A percentile compares a stretch with the other conserved stretches of the same genome.
These are phyloP conservation scores for Proliferodiscus dingleyae DNA, from an alignment of 2,329 filamentous ascomycete species.

Conservation along the genomic window DNA sequence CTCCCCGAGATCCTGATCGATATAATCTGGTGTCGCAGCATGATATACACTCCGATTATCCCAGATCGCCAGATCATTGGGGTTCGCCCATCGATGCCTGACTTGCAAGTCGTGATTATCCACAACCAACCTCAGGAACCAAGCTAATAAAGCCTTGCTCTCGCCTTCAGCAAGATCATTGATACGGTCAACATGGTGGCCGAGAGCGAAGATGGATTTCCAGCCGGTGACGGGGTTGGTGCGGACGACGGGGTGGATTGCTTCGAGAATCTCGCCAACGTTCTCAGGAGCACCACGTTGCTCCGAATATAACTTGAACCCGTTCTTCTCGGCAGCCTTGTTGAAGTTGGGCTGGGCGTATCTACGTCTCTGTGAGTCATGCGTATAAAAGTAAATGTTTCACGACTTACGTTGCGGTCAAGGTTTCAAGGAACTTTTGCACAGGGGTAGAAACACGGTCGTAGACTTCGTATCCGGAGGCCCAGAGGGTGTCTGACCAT, in stretches of 20 bases:
- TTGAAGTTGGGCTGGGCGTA: slow-evolving; percentile 14
- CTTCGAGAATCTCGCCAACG: slow-evolving; percentile 24
- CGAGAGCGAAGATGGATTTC: slow-evolving; percentile 37
- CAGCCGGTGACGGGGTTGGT: slow-evolving; percentile 55
- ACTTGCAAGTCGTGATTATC: slow-evolving; percentile 55
- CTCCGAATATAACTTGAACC: slow-evolving; percentile 37
- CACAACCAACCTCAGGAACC: slow-evolving; percentile 40
- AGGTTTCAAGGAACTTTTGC: slow-evolving; percentile 48
- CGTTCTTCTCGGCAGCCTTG: slow-evolving; percentile 15
- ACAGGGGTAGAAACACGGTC: slow-evolving; percentile 55
- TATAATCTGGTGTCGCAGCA: slow-evolving; percentile 40
- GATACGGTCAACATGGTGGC: slow-evolving; percentile 43
- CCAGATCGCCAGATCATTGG: slow-evolving; percentile 46
- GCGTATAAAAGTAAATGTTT: neutral
- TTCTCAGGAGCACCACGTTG: slow-evolving; percentile 41
- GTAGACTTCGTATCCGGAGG: slow-evolving; percentile 62
- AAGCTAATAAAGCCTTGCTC: slow-evolving; percentile 36
- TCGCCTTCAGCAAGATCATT: slow-evolving; percentile 50
- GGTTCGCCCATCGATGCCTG: slow-evolving; percentile 32
- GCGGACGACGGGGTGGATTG: slow-evolving; percentile 50
- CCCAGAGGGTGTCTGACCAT: slow-evolving; percentile 56
- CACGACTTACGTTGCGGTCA: slow-evolving; percentile 18
- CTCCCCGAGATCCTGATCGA: too few species aligned
- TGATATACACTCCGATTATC: slow-evolving; percentile 51
- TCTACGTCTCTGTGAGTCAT: neutral